Base-by-base conservation (phyloP, 192 early-diverging fungal genomes). In the Coemansia sp. region DNA sequence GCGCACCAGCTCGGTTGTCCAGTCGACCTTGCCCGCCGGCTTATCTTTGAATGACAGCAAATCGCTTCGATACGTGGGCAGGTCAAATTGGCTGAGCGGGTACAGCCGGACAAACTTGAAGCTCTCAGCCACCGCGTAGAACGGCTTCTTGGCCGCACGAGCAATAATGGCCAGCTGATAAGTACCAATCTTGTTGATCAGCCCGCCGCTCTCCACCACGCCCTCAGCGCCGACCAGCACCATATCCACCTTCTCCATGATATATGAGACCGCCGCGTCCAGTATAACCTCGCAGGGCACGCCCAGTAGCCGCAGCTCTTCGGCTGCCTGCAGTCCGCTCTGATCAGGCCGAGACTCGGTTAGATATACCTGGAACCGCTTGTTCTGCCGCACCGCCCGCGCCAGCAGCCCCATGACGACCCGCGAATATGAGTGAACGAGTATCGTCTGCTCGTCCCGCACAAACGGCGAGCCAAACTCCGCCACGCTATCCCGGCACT, bases 191-290 rank as follows among this genome's bases (percentile, higher is more conserved):
- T 92, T 88, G 74, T 99, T 99, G 71, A 99, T 92, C 32, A 99
- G 65, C 0, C 97, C 97, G 23, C 97, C 97, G 68, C 94, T 99
- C 73, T 96, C 92, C 1, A 95, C 93, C 6, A 99, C 95, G 29
- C 94, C 97, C 74, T 99, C 97, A 8, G 97, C 97, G 18, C 97
- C 97, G 25, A 94, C 95, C 62, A 99, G 83, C 16, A 98, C 92
- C 84, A 95, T 84, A 64, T 99, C 95, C 14, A 99, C 95, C 69
- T 91, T 90, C 58, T 93, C 90, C 82, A 99, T 95, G 56, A 95
- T 83, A 74, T 91, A 96, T 28, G 92, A 94, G 5, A 96, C 91
- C 4, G 95, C 95, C 4, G 92, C 81, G 70, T 99, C 97, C 63
- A 92, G 70, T 31, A 99, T 87, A 19, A 92, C 85, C 43, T 88